A percentile compares a stretch with the other conserved stretches of the same genome.
Evolutionary conservation across 2,329 filamentous ascomycete species (phyloP).

Genomic region (Phaeosphaeriaceae sp.): DNA sequence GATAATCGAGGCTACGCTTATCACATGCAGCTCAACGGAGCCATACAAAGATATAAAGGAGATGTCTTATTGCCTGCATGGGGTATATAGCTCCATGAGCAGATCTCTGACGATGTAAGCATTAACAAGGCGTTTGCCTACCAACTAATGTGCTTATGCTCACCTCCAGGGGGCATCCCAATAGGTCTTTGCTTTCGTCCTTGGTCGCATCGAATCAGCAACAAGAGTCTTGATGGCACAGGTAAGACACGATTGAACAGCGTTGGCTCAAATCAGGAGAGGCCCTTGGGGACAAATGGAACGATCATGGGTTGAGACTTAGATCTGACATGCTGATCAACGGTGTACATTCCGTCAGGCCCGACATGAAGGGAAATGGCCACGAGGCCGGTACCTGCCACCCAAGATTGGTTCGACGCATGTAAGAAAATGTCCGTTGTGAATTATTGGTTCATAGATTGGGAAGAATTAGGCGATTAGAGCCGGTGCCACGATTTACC

Average conservation of each 20-base stretch:
- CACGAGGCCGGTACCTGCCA: neutral
- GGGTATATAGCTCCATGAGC: neutral
- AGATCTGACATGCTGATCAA: neutral
- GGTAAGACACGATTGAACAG: neutral
- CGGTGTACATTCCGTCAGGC: neutral
- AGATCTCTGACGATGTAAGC: neutral
- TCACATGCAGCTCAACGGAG: neutral
- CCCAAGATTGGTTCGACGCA: slow-evolving; percentile 2
- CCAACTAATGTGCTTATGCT: neutral
- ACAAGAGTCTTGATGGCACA: neutral
- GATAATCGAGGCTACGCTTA: neutral
- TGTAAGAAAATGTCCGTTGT: slow-evolving; percentile 7
- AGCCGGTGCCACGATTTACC: neutral
- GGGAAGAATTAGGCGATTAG: neutral
- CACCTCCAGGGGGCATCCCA: neutral
- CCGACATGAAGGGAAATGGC: neutral
- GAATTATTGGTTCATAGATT: slow-evolving; percentile 6
- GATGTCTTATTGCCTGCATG: neutral
- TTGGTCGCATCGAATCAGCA: neutral
- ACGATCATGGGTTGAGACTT: neutral
- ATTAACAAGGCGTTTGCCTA: neutral
- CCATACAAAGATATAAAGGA: neutral
- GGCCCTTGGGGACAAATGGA: neutral
- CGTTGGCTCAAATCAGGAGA: neutral
- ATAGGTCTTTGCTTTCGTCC: neutral